Evolutionary conservation across 306 rosid genomes (phyloP).

Genomic region (Clitoria ternatea): DNA sequence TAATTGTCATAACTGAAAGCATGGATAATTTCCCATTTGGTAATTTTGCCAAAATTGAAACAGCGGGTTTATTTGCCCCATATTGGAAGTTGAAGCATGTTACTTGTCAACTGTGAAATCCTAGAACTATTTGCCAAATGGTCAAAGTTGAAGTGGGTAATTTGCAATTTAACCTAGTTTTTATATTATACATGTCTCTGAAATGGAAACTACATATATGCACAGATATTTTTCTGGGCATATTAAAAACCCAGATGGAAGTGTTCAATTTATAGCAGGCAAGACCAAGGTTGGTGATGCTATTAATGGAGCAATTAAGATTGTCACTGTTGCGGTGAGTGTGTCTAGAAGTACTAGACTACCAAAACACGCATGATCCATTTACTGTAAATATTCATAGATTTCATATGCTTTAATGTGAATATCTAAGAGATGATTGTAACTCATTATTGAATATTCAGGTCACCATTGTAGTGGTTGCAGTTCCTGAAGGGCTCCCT

Average conservation of each 20-base stretch:
- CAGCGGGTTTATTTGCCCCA: not conserved
- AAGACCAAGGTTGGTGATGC: constrained; percentile 63
- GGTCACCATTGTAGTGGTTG: constrained; percentile 97
- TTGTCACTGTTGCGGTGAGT: constrained; percentile 82
- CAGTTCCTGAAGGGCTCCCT: constrained; percentile 97
- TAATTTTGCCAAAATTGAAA: not conserved
- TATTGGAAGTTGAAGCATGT: not conserved
- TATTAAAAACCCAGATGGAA: constrained; percentile 44
- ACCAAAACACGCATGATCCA: not conserved
- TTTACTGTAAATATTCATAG: not conserved
- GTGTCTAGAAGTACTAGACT: not conserved
- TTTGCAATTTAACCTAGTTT: not conserved
- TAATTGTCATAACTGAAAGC: not conserved
- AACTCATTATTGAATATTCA: constrained; percentile 23
- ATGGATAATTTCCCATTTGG: not conserved
- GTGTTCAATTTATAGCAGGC: constrained; percentile 52
- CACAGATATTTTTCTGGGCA: constrained; percentile 88
- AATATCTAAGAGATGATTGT: not conserved
- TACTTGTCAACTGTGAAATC: not conserved
- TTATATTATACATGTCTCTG: not conserved
- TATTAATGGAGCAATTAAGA: constrained; percentile 70
- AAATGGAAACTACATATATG: constrained; percentile 18
- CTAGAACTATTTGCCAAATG: not conserved
- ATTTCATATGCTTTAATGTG: not conserved
- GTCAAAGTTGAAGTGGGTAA: constrained; percentile 15